Conservation (phyloP, 2,329 filamentous ascomycete genomes). For the Chalaropsis ovoidea region DNA sequence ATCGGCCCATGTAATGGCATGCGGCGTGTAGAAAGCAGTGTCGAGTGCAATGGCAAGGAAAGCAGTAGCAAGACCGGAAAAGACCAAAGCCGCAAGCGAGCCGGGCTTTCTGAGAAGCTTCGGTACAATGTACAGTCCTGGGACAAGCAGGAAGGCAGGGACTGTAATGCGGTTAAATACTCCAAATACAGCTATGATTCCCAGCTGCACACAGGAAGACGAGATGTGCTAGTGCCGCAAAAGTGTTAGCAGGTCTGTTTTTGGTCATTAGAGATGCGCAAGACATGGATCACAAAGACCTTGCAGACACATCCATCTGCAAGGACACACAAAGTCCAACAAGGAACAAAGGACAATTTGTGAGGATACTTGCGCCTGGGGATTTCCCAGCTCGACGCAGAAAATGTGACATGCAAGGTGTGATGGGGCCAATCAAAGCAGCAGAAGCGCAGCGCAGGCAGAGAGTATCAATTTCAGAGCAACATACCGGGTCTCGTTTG, state of each 20-base stretch:
- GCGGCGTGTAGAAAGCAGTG: slow-evolving; percentile 67
- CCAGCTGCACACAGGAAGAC: slow-evolving; percentile 67
- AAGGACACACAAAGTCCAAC: neutral
- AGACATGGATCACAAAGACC: too few relatives aligned
- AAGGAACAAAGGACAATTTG: neutral
- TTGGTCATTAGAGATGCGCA: neutral
- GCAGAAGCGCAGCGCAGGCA: too few relatives aligned
- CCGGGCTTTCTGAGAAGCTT: slow-evolving; percentile 69
- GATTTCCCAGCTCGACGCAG: neutral
- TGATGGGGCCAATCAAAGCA: neutral
- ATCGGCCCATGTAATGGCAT: slow-evolving; percentile 54
- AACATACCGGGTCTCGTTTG: slow-evolving; percentile 60
- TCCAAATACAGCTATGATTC: slow-evolving; percentile 72
- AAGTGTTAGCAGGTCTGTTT: slow-evolving; percentile 27
- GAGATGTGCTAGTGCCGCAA: slow-evolving; percentile 57
- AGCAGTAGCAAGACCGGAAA: slow-evolving; percentile 57
- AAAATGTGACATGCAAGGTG: neutral
- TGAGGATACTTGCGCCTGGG: too few relatives aligned
- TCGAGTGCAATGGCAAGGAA: slow-evolving; percentile 69
- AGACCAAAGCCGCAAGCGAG: slow-evolving; percentile 52
- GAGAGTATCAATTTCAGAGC: neutral
- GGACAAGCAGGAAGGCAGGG: slow-evolving; percentile 80
- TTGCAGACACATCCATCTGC: too few relatives aligned
- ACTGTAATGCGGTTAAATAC: slow-evolving; percentile 97
- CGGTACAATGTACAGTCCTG: slow-evolving; percentile 70